Evolutionary conservation across 2,329 filamentous ascomycete species (phyloP).

Genomic region (Chrysoporthe deuterocubensis): DNA sequence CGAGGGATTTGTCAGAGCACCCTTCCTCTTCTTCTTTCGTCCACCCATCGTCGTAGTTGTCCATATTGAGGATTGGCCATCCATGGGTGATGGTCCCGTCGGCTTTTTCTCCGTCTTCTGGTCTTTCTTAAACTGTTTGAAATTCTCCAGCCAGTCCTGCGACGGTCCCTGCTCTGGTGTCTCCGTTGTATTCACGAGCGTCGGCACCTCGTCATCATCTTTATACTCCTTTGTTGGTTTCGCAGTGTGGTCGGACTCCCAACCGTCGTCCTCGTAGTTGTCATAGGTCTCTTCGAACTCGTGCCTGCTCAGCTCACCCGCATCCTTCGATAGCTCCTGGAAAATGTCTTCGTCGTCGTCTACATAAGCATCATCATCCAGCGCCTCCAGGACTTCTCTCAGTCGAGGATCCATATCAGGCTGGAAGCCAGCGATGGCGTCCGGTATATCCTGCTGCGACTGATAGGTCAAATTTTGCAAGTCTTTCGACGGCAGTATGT

Average conservation of each 20-base stretch:
- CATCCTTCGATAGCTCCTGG: slow-evolving; percentile 51
- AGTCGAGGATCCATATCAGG: slow-evolving; percentile 96
- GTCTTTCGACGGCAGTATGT: slow-evolving; percentile 80
- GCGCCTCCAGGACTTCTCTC: slow-evolving; percentile 86
- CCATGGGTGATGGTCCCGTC: slow-evolving; percentile 57
- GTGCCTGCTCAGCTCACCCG: slow-evolving; percentile 60
- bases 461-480: slow-evolving; percentile 77
- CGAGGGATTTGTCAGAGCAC: slow-evolving; percentile 84
- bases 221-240: slow-evolving; percentile 69
- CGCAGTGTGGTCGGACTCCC: slow-evolving; percentile 92
- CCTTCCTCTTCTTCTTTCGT: slow-evolving; percentile 91
- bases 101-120: slow-evolving; percentile 54
- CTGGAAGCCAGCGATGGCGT: slow-evolving; percentile 90
- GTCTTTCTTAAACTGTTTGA: slow-evolving; percentile 92
- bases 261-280: slow-evolving; percentile 75
- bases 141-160: slow-evolving; percentile 88
- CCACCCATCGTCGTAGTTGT: slow-evolving; percentile 80
- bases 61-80: slow-evolving; percentile 71
- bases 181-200: slow-evolving; percentile 52
- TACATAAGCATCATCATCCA: slow-evolving; percentile 95
- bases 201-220: slow-evolving; percentile 50
- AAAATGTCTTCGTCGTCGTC: slow-evolving; percentile 88
- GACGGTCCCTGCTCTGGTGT: slow-evolving; percentile 65
- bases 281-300: slow-evolving; percentile 75
- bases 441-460: slow-evolving; percentile 89